Evolutionary conservation across 495 filamentous ascomycete species (phyloP).

Genomic region (Talaromyces trachyspermus): DNA sequence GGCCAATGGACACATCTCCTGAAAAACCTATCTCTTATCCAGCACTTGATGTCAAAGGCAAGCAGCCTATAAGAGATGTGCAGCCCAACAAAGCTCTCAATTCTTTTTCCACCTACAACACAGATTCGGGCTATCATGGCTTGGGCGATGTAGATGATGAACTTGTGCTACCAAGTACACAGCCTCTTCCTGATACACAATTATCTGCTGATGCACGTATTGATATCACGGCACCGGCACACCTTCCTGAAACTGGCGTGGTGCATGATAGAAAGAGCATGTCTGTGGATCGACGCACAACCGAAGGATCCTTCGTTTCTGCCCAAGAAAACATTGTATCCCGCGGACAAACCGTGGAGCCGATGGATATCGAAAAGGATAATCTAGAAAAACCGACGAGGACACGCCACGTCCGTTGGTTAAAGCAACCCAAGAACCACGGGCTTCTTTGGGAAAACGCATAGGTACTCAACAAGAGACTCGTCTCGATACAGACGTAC

Average conservation of each 20-base stretch:
- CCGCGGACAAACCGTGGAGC: conserved; percentile 32
- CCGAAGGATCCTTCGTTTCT: conserved; percentile 59
- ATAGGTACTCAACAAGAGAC: conserved; percentile 10
- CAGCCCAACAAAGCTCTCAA: conserved; percentile 17
- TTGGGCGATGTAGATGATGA: conserved; percentile 44
- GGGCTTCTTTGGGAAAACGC: conserved; percentile 17
- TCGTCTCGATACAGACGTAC: not conserved
- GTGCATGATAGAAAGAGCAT: conserved; percentile 20
- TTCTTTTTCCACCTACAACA: conserved; percentile 35
- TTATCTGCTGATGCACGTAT: conserved; percentile 17
- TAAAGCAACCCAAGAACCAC: not conserved
- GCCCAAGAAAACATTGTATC: conserved; percentile 52
- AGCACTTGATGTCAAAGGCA: conserved; percentile 1
- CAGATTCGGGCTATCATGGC: conserved; percentile 81
- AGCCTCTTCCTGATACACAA: conserved; percentile 2
- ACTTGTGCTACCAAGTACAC: conserved; percentile 10
- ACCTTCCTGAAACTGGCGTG: conserved; percentile 31
- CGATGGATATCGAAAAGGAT: conserved; percentile 20
- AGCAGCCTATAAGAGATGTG: conserved; percentile 1
- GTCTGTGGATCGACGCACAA: conserved; percentile 41
- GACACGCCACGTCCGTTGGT: conserved; percentile 13
- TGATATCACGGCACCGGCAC: conserved; percentile 29
- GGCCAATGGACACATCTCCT: not conserved
- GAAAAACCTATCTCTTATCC: not conserved
- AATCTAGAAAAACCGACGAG: conserved; percentile 15